Evolutionary conservation across 139 green algal genomes (phyloP), one percentile per base, ranked within the genome.

Genomic region (Trebouxia sp.): DNA sequence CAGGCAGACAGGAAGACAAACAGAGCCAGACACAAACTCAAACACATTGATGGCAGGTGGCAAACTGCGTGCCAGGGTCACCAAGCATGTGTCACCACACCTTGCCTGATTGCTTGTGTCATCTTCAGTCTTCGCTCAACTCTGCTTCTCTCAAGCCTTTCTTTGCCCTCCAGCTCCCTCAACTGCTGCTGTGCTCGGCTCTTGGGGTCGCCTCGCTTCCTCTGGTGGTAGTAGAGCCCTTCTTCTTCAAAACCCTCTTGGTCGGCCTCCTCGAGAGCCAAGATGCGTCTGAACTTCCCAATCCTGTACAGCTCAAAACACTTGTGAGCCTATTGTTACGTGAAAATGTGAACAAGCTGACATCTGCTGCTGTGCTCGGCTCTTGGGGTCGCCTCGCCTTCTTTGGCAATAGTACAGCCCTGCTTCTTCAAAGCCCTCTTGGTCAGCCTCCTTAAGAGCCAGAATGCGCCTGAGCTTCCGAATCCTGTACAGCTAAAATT

Each of bases 101-200:
- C 62, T 72, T 72, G 62, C 62, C 62, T 43, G 14, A 24, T 24
- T 24, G 32, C 37, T 35, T 72, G 35, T 6, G 76, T 81, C 35
- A 81, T 53, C 53, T 75, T 65, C 14, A 81, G 37, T 9, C 76
- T 43, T 35, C 76, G 76, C 24, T 81, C 55, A 0, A 81, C 30
- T 30, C 76, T n/a, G 9, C 38, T 56, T 10, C 38, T 48, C 38
- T 81, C 76, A 6, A 81, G 53, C 37, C 76, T 35, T 41, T 81
- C 76, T 20, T 65, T 65, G 37, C 76, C 76, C 41, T 81, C 76
- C 76, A 81, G 76, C 76, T 81, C 76, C 5, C 76, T 30, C 38
- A 75, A 38, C 76, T 81, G 76, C 76, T 81, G 76, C 76, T 51
- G 37, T 10, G 53, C 76, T 14, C 53, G 51, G 38, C 51, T 55